Conservation (phyloP, 2,329 filamentous ascomycete species). For the Ceratocystiopsis sp. region DNA sequence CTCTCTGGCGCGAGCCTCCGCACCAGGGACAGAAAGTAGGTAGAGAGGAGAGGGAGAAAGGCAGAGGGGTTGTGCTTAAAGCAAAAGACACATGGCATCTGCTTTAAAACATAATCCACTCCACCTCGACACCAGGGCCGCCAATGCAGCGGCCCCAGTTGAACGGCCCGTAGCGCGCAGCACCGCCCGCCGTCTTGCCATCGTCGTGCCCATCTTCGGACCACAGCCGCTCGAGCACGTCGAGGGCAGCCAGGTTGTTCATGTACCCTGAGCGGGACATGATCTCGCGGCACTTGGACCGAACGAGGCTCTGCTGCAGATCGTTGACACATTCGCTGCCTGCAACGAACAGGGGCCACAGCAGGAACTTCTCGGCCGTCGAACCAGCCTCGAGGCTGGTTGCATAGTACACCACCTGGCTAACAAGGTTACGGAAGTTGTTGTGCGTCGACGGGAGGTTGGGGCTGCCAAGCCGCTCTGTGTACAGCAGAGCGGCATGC, state of each 20-base stretch:
- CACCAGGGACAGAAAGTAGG: not conserved
- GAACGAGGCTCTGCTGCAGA: conserved; percentile 60
- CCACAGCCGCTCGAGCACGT: conserved; percentile 78
- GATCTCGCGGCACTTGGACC: conserved; percentile 68
- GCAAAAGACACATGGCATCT: not conserved
- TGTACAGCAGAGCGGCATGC: conserved; percentile 76
- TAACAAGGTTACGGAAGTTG: conserved; percentile 70
- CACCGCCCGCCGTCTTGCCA: conserved; percentile 16
- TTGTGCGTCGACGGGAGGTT: conserved; percentile 53
- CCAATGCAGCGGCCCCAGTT: conserved; percentile 42
- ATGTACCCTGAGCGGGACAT: conserved; percentile 81
- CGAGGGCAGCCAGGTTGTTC: conserved; percentile 77
- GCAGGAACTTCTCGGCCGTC: conserved; percentile 68
- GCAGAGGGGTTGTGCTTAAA: not conserved
- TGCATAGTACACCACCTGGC: conserved; percentile 69
- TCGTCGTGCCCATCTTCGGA: conserved; percentile 22
- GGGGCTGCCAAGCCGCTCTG: conserved; percentile 69
- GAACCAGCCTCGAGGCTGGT: conserved; percentile 57
- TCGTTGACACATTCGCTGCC: conserved; percentile 79
- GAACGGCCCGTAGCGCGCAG: conserved; percentile 29
- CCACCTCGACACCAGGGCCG: conserved; percentile 37
- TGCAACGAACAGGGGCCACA: conserved; percentile 85
- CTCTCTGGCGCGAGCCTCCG: too few relatives aligned
- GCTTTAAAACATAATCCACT: conserved; percentile 44
- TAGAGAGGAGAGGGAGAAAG: not conserved